Base-by-base conservation (phyloP, 2,329 filamentous ascomycete species). In the Paecilomyces niveus region DNA sequence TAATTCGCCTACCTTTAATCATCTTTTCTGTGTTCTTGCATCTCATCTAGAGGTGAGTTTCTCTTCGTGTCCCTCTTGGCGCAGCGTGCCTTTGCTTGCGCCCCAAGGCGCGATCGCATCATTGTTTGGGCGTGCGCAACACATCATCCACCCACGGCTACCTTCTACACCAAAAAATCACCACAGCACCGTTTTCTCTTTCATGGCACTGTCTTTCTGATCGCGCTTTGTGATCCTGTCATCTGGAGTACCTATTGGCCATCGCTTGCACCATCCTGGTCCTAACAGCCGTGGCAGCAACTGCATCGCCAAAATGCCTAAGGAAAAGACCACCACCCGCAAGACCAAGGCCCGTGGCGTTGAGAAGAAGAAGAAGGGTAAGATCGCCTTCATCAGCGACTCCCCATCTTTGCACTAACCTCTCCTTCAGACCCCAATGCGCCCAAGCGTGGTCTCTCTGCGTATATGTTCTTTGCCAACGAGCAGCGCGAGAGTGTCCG, bases 401-500 rank as follows among this genome's bases (percentile, higher is more conserved):
- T 15, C 22, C 45, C 22, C 21, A 50, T 39, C 57, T 54, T 13
- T 54, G 49, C 39, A 13, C 66, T 69, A 54, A 67, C 53, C 32
- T 50, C 6, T n/a, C 35, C 49, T 15, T 8, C 70, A 96, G 92
- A 97, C 80, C 92, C 92, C 79, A 97, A 97, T 80, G 93, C 92
- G 61, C 94, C 94, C 77, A 99, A 97, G 92, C 92, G 94, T 80
- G 94, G 93, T 83, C 90, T 99, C 55, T 97, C 94, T 57, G 94
- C 94, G 64, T 99, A 99, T 87, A 99, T 99, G 94, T 97, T 97
- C 89, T 99, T 97, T 77, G 94, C 94, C 86, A 97, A 97, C 74
- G 94, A 97, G 81, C 91, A 97, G 81, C 92, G 94, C 70, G 93
- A 97, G 75, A 96, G 94, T 78, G 94, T 99, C 69, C 91, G 94